Evolutionary conservation across 176 grass and related monocot species (phyloP), one percentile per base, ranked within the genome.

Genomic region (Rhynchospora breviuscula): DNA sequence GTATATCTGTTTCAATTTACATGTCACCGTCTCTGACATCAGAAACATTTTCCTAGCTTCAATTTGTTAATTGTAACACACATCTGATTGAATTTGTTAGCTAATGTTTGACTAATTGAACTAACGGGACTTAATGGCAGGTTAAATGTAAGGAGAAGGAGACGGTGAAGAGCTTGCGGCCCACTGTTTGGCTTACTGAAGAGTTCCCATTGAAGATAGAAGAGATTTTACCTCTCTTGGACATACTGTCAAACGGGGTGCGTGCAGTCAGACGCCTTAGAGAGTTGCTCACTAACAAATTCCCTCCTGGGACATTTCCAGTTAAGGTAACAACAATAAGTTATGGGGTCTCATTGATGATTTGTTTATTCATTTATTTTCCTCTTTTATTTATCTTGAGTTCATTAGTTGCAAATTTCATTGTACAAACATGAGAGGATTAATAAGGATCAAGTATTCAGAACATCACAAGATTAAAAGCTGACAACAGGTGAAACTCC

Each of bases 71-170:
- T 6, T 76, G 45, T 54, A 18, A 77, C 15, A 11, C 6, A 56
- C 15, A 77, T 77, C 72, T 77, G 48, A 56, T 77, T 77, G 5
- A 77, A 56, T 31, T 31, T 26, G 17, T 21, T 49, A 49, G 48
- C n/a, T 49, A 47, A 22, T 51, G 10, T 74, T 51, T n/a, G 70
- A 48, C 0, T 21, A 47, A 33, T 88, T 90, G 7, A 72, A 85
- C 59, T 84, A 85, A 86, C 62, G n/a, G 45, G n/a, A 53, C 67
- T 10, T 79, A 21, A 0, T 85, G 80, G 26, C 82, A 78, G 69
- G 89, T 86, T 25, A 95, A 90, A 85, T 91, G 92, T 79, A 98
- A 98, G 89, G 96, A 98, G 91, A 94, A 93, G 88, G 93, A 98
- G 86, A 98, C 89, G 80, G 93, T 98, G 79, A 98, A 98, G 89